A percentile compares a stretch with the other conserved stretches of the same genome.
Conservation (phyloP, 2,329 filamentous ascomycete species). For the Cladosporium sp. region DNA sequence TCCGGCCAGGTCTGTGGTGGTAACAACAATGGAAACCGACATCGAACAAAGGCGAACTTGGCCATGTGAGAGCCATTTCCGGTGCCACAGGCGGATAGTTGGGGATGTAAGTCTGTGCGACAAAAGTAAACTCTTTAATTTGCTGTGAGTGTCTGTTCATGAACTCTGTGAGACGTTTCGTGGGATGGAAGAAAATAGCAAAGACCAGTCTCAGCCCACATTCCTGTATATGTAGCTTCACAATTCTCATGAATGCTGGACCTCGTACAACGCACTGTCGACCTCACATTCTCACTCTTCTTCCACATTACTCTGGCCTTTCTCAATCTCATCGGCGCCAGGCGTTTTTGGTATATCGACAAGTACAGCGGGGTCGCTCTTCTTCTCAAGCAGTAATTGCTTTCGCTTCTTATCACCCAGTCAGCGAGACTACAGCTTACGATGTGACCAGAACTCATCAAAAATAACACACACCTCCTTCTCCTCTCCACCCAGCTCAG, state of each 20-base stretch:
- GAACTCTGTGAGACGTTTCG: neutral
- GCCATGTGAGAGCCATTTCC: slow-evolving; percentile 4
- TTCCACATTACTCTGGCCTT: slow-evolving; percentile 14
- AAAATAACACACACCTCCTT: slow-evolving; percentile 23
- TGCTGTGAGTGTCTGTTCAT: neutral
- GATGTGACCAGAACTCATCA: neutral
- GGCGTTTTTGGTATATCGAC: slow-evolving; percentile 47
- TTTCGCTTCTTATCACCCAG: slow-evolving; percentile 37
- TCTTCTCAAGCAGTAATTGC: slow-evolving; percentile 39
- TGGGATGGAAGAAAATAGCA: neutral
- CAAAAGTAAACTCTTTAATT: neutral
- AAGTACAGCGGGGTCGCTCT: slow-evolving; percentile 46
- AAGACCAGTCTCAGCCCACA: slow-evolving; percentile 9
- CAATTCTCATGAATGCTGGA: neutral
- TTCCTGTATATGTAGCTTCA: neutral
- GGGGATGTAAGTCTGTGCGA: neutral
- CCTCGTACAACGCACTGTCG: neutral
- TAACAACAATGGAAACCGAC: slow-evolving; percentile 8
- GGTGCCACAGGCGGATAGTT: neutral
- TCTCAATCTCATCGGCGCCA: slow-evolving; percentile 46
- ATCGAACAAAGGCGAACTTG: slow-evolving; percentile 11
- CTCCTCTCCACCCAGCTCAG: slow-evolving; percentile 27
- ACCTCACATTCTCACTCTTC: slow-evolving; percentile 12
- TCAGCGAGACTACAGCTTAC: neutral
- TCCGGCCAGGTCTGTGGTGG: neutral